Evolutionary conservation across 2,329 filamentous ascomycete species (phyloP), one percentile per base, ranked within the genome.

Genomic region (Epichloe gansuensis): DNA sequence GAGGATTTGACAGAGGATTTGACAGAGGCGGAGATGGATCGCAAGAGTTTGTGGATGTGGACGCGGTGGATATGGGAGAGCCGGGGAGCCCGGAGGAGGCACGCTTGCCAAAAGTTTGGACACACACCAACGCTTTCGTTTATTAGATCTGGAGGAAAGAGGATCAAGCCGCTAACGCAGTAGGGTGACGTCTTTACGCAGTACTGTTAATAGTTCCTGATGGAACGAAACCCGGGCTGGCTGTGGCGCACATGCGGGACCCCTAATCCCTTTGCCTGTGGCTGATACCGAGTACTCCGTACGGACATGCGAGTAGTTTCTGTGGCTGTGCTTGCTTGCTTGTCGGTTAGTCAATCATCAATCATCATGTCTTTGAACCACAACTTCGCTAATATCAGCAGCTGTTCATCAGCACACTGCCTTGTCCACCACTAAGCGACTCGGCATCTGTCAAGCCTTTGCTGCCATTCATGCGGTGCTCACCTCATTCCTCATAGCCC

Each of bases 391-490:
- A 21, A 21, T 21, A 6, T 13, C 23, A 48, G 39, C 35, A 31
- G 47, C 41, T 38, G 8, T 46, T 46, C 17, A 25, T 50, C 35
- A 13, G 35, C 49, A 46, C 31, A 8, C 15, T 35, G 25, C 42
- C 39, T 17, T 15, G 23, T 23, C 25, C 40, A 38, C 3, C 35
- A 39, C n/a, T 21, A 21, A 31, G 38, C 40, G 3, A 13, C n/a
- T 15, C 38, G 11, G n/a, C 36, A 13, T 34, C 47, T 39, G 25
- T 25, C 38, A 34, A 46, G 36, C n/a, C 11, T 40, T 17, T n/a
- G 27, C 47, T 43, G 44, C 41, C 47, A 36, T 53, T 50, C 42
- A 53, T 53, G 51, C 47, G 27, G 34, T 45, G 45, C 34, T 40
- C 35, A 23, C n/a, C 4, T 13, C 36, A 4, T 11, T 21, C 8